Evolutionary conservation across 73 alveolate genomes (phyloP).

Genomic region (Durusdinium trenchii): DNA sequence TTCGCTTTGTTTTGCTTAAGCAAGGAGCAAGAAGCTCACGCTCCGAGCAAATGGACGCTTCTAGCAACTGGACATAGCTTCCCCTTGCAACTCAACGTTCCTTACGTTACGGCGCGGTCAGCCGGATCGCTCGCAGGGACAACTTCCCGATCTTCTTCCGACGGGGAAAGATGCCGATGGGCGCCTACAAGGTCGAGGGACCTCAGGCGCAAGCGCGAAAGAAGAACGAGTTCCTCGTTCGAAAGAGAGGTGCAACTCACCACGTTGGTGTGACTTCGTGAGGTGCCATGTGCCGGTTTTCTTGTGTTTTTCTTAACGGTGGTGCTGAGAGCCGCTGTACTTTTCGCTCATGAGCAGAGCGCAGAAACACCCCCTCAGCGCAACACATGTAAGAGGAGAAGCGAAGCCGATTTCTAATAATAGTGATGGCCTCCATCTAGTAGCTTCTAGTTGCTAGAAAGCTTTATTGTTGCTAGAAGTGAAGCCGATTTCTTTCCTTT

Average conservation of each 20-base stretch:
- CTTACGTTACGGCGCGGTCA: background rate
- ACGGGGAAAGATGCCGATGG: slow-evolving; percentile 86
- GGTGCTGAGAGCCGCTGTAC: background rate
- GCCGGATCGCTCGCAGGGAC: slow-evolving; percentile 44
- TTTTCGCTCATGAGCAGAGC: too few relatives aligned
- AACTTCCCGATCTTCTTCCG: slow-evolving; percentile 96
- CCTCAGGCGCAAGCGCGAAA: slow-evolving; percentile 94
- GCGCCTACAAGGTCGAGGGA: slow-evolving; percentile 92
- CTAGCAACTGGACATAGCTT: background rate
- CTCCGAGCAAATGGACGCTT: background rate
- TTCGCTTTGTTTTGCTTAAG: background rate
- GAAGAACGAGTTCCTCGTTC: slow-evolving; percentile 66
- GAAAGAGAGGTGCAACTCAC: too few relatives aligned
- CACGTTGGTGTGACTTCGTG: too few relatives aligned
- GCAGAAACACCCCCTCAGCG: too few relatives aligned
- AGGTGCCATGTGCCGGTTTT: too few relatives aligned
- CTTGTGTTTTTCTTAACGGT: too few relatives aligned
- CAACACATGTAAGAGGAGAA: too few relatives aligned
- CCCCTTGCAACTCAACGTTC: background rate
- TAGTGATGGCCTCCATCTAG: too few relatives aligned
- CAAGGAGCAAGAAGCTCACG: background rate
- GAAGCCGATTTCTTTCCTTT: background rate
- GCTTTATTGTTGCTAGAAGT: too few relatives aligned
- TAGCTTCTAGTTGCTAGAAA: too few relatives aligned
- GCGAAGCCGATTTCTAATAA: too few relatives aligned